These are phyloP conservation scores for Cystobasidium onofrii DNA, from an alignment of 768 basidiomycete genomes.

Conservation along the genomic window DNA sequence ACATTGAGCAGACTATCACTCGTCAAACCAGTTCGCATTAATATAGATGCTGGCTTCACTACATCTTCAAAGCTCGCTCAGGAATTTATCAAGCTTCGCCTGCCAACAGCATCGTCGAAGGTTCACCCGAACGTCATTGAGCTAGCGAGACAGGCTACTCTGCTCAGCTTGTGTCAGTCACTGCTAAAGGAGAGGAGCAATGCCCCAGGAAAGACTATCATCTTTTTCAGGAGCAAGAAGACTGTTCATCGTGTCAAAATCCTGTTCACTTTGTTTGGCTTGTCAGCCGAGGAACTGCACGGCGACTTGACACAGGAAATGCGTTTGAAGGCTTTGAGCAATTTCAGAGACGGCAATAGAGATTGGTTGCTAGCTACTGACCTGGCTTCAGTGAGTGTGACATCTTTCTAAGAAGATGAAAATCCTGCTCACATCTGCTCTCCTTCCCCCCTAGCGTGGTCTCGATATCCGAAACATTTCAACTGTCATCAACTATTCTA, in stretches of 20 bases:
- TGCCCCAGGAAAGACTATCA: slow-evolving; percentile 58
- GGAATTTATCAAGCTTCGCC: slow-evolving; percentile 55
- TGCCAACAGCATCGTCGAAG: slow-evolving; percentile 22
- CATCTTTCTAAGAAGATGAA: slow-evolving; percentile 16
- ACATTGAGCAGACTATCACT: slow-evolving; percentile 85
- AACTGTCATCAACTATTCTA: slow-evolving; percentile 95
- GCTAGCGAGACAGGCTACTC: slow-evolving; percentile 47
- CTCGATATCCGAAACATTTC: slow-evolving; percentile 96
- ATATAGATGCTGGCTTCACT: slow-evolving; percentile 85
- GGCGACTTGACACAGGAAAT: slow-evolving; percentile 95
- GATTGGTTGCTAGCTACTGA: slow-evolving; percentile 95
- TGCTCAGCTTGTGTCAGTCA: slow-evolving; percentile 51
- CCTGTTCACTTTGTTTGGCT: slow-evolving; percentile 69
- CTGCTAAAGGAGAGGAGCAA: slow-evolving; percentile 84
- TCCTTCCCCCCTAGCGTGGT: slow-evolving; percentile 52
- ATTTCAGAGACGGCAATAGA: slow-evolving; percentile 77
- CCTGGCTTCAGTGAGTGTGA: slow-evolving; percentile 59
- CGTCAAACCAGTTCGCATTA: slow-evolving; percentile 83
- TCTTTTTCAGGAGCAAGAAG: slow-evolving; percentile 94
- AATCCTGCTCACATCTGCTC: background rate
- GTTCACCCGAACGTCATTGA: slow-evolving; percentile 44
- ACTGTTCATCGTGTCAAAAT: slow-evolving; percentile 94
- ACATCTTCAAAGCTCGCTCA: slow-evolving; percentile 80
- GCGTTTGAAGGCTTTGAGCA: slow-evolving; percentile 76
- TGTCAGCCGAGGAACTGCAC: slow-evolving; percentile 86